Conservation (phyloP, 805 yeast species). For the Saccharomycodes ludwigii region DNA sequence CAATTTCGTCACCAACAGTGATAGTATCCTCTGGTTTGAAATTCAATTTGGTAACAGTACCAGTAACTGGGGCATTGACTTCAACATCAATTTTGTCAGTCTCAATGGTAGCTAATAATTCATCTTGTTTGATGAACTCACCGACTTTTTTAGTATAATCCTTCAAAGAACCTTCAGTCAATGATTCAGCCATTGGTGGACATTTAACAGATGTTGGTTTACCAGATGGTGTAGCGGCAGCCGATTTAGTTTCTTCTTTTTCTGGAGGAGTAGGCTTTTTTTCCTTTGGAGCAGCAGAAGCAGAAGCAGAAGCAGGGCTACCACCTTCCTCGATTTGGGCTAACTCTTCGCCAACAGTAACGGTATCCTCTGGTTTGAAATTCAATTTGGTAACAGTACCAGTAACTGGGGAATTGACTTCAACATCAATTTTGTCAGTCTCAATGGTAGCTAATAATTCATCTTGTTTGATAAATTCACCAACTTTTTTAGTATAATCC, state of each 20-base stretch:
- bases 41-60: slow-evolving; percentile 74
- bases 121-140: slow-evolving; percentile 77
- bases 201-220: slow-evolving; percentile 51
- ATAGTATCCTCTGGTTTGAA: slow-evolving; percentile 86
- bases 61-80: slow-evolving; percentile 87
- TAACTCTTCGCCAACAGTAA: slow-evolving; percentile 89
- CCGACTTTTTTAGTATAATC: slow-evolving; percentile 66
- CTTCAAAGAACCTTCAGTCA: slow-evolving; percentile 89
- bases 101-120: slow-evolving; percentile 89
- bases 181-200: slow-evolving; percentile 97
- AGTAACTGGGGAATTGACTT: slow-evolving; percentile 85
- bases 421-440: slow-evolving; percentile 96
- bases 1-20: slow-evolving; percentile 85
- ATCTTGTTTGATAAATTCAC: slow-evolving; percentile 77
- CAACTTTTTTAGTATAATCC: slow-evolving; percentile 58
- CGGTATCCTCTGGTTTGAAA: slow-evolving; percentile 82
- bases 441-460: slow-evolving; percentile 94
- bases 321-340: slow-evolving; percentile 71
- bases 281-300: slow-evolving; percentile 21
- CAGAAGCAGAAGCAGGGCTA: slow-evolving; percentile 50
- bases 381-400: slow-evolving; percentile 82
- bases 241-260: slow-evolving; percentile 20
- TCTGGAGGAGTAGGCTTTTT: slow-evolving; percentile 13
- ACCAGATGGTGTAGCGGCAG: slow-evolving; percentile 13
- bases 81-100: slow-evolving; percentile 97